Conservation (phyloP, 2,329 filamentous ascomycete species). For the Epichloe baconii region DNA sequence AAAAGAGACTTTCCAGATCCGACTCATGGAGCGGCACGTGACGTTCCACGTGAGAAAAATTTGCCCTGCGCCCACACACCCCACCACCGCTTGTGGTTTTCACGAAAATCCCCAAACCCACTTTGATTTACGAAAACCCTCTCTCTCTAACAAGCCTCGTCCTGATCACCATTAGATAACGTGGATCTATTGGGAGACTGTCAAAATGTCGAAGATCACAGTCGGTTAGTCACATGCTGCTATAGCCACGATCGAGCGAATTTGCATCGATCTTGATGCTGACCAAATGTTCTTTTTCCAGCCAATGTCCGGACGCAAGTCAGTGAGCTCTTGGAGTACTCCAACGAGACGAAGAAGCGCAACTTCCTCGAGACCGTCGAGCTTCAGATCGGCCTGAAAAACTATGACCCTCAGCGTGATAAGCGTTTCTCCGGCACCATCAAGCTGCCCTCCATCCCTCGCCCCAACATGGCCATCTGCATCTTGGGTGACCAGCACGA, state of each 20-base stretch:
- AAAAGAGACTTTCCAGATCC: background rate
- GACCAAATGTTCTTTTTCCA: constrained; percentile 13
- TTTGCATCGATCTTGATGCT: constrained; percentile 13
- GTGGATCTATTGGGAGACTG: constrained; percentile 72
- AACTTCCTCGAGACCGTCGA: constrained; percentile 96
- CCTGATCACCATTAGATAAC: constrained; percentile 58
- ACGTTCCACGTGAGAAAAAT: constrained; percentile 18
- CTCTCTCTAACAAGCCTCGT: constrained; percentile 16
- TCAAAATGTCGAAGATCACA: constrained; percentile 80
- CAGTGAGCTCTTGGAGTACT: constrained; percentile 89
- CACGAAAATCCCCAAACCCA: constrained; percentile 11
- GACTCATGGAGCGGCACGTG: constrained; percentile 16
- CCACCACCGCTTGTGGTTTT: constrained; percentile 11
- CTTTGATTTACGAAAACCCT: constrained; percentile 5
- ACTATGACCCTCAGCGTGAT: constrained; percentile 99
- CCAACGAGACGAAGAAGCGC: constrained; percentile 84
- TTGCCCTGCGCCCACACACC: constrained; percentile 19
- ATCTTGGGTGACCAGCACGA: constrained; percentile 74
- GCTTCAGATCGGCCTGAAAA: constrained; percentile 89
- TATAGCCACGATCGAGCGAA: background rate
- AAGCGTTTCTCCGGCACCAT: constrained; percentile 99
- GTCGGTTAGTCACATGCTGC: constrained; percentile 35
- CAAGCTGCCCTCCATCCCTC: constrained; percentile 82
- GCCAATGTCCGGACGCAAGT: constrained; percentile 96
- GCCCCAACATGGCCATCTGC: constrained; percentile 80